Evolutionary conservation across 208 protist species (phyloP).

Genomic region (Polymyxa betae): DNA sequence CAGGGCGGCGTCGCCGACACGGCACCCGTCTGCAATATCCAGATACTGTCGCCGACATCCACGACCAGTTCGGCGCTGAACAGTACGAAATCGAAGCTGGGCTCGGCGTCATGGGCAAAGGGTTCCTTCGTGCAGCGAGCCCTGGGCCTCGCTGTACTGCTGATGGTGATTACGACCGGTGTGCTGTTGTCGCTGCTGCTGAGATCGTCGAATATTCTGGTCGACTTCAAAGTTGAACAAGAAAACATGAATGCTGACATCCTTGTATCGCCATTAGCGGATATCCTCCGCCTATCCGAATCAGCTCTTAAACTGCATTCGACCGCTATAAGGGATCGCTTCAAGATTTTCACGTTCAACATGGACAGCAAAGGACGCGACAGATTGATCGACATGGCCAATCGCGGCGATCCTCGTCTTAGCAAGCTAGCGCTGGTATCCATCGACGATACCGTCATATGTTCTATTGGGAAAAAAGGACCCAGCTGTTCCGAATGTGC

Average conservation of each 20-base stretch:
- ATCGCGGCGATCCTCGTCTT: conserved; percentile 3
- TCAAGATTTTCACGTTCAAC: not conserved
- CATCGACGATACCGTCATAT: not conserved
- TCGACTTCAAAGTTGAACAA: not conserved
- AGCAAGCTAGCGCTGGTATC: not conserved
- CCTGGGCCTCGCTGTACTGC: not conserved
- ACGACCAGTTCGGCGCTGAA: not conserved
- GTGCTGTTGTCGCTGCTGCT: conserved; percentile 32
- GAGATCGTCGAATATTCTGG: not conserved
- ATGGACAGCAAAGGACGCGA: not conserved
- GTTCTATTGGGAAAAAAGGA: not conserved
- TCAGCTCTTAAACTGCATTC: not conserved
- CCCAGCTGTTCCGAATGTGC: not conserved
- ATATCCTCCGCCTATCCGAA: not conserved
- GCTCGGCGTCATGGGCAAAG: not conserved
- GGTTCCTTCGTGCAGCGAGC: not conserved
- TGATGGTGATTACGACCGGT: not conserved
- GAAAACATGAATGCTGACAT: not conserved
- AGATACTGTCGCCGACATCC: not conserved
- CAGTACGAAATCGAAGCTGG: not conserved
- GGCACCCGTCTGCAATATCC: not conserved
- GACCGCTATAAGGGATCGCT: not conserved
- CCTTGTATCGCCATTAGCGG: not conserved
- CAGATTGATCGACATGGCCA: not conserved
- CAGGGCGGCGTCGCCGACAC: not conserved